Conservation (phyloP, 305 asterid species). For the Fraxinus latifolia region DNA sequence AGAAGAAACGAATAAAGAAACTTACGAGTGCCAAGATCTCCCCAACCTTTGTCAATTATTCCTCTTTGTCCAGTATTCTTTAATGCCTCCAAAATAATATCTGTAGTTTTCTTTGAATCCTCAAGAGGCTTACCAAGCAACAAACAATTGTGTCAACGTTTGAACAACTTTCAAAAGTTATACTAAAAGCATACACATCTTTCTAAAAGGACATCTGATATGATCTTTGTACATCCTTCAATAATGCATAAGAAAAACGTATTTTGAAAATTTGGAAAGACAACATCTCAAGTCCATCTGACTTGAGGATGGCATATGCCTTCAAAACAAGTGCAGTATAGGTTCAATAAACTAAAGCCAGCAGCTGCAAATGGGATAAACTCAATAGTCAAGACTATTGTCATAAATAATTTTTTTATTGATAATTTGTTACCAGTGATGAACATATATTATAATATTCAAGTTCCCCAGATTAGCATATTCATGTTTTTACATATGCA, state of each 20-base stretch:
- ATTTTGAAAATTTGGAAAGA: background rate
- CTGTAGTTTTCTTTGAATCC: conserved; percentile 68
- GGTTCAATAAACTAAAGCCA: conserved; percentile 1
- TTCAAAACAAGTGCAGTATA: background rate
- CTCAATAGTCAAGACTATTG: background rate
- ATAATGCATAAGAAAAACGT: background rate
- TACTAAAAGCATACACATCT: background rate
- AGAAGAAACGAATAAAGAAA: conserved; percentile 21
- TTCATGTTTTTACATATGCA: background rate
- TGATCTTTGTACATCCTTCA: background rate
- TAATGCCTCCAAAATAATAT: conserved; percentile 73
- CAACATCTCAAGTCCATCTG: background rate
- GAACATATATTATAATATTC: background rate
- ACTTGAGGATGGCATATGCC: background rate
- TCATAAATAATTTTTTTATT: background rate
- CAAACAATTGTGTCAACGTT: background rate
- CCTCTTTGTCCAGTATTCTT: conserved; percentile 86
- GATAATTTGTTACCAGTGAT: background rate
- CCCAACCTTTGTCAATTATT: conserved; percentile 97
- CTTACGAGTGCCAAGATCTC: conserved; percentile 90
- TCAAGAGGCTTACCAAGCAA: conserved; percentile 74
- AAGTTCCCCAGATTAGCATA: background rate
- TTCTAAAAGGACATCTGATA: background rate
- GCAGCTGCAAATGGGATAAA: background rate
- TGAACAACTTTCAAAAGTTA: background rate